Conservation (phyloP, 1,284 basidiomycete species). For the Flammula alnicola region DNA sequence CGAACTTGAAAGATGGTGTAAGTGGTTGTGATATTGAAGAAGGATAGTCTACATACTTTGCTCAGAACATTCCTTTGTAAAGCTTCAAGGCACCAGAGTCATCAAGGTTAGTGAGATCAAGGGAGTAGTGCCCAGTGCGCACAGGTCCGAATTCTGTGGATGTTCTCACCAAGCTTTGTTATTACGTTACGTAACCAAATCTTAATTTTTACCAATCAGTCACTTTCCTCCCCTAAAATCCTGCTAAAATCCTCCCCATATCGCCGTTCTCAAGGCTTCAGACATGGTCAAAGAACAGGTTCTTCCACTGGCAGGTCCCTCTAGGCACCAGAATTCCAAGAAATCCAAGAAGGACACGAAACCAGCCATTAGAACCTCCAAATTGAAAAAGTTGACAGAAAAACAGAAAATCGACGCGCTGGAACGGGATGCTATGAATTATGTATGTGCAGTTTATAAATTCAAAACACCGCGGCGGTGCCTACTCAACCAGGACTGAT, state of each 20-base stretch:
- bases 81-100: too few species aligned
- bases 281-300: slow-evolving; percentile 9
- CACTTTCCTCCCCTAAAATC: neutral
- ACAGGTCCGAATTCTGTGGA: too few species aligned
- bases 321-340: slow-evolving; percentile 18
- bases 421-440: slow-evolving; percentile 57
- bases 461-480: slow-evolving; percentile 3
- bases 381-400: slow-evolving; percentile 51
- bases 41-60: too few species aligned
- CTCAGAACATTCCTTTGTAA: too few species aligned
- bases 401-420: slow-evolving; percentile 59
- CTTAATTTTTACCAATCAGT: too few species aligned
- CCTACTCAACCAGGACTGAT: slow-evolving; percentile 11
- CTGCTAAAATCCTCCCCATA: neutral
- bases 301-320: slow-evolving; percentile 19
- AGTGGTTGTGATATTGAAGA: too few species aligned
- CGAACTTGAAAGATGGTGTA: too few species aligned
- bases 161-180: too few species aligned
- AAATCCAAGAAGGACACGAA: slow-evolving; percentile 28
- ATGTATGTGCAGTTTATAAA: slow-evolving; percentile 48
- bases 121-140: too few species aligned
- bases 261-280: neutral
- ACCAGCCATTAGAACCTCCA: slow-evolving; percentile 34
- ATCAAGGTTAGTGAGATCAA: too few species aligned
- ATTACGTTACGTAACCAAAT: too few species aligned